Evolutionary conservation across 768 basidiomycete species (phyloP).

Genomic region (Tricholoma sp.): DNA sequence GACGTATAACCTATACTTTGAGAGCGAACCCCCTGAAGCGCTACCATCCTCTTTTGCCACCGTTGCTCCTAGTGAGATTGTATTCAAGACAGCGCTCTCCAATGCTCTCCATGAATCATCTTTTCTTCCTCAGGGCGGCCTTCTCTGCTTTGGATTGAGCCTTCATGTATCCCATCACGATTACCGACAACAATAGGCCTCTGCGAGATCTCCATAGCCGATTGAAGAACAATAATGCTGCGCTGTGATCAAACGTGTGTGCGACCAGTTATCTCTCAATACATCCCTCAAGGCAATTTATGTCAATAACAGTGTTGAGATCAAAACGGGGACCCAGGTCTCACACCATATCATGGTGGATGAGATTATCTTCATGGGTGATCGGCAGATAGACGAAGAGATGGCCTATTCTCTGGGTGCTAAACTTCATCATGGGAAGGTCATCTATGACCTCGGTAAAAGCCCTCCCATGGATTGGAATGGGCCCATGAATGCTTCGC

Average conservation of each 20-base stretch:
- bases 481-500: neutral
- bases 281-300: constrained; percentile 18
- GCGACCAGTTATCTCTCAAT: constrained; percentile 12
- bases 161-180: constrained; percentile 30
- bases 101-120: constrained; percentile 24
- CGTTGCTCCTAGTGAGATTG: constrained; percentile 8
- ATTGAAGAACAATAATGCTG: constrained; percentile 26
- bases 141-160: constrained; percentile 33
- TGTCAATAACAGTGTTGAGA: neutral
- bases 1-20: constrained; percentile 36
- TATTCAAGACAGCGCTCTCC: constrained; percentile 9
- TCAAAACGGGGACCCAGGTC: neutral
- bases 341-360: constrained; percentile 1
- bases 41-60: neutral
- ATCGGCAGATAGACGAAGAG: neutral
- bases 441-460: constrained; percentile 1
- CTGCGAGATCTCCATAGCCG: neutral
- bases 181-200: neutral
- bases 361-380: neutral
- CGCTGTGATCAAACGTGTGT: constrained; percentile 18
- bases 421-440: neutral
- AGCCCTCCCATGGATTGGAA: neutral
- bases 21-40: neutral
- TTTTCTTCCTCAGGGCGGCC: constrained; percentile 35
- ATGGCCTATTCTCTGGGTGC: neutral